Percentiles rank a stretch among this genome's conserved stretches.
These are phyloP conservation scores for Geopyxis carbonaria DNA, from an alignment of 495 filamentous ascomycete species.

Conservation along the genomic window DNA sequence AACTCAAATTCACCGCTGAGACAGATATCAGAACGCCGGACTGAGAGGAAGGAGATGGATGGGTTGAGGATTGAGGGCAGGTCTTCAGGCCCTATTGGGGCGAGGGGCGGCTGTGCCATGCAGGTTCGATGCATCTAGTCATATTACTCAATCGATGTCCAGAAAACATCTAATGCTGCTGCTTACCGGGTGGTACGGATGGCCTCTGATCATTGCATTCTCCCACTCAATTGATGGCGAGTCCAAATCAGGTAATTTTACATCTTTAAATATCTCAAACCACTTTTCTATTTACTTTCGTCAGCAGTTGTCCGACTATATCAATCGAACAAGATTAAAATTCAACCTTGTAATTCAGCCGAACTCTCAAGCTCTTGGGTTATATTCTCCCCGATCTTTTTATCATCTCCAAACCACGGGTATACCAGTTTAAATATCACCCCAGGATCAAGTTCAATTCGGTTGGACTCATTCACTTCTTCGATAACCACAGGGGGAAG, in stretches of 20 bases:
- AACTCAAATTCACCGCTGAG: not conserved
- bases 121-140: constrained; percentile 2
- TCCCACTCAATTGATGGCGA: constrained; percentile 1
- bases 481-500: not conserved
- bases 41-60: not conserved
- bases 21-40: not conserved
- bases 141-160: no score
- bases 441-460: not conserved
- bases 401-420: not conserved
- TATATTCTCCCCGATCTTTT: not conserved
- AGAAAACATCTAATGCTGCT: no score
- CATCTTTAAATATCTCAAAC: not conserved
- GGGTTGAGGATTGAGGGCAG: not conserved
- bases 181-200: not conserved
- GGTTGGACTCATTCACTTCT: not conserved
- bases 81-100: not conserved
- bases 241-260: not conserved
- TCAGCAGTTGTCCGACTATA: no score
- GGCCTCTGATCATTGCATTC: not conserved
- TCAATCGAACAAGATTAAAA: no score
- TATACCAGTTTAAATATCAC: not conserved
- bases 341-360: not conserved
- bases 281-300: not conserved
- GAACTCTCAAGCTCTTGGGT: not conserved
- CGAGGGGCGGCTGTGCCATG: not conserved